phyloP scores from a whole-genome alignment of 1,139 yeast genomes.

The Pichia terricola region DNA sequence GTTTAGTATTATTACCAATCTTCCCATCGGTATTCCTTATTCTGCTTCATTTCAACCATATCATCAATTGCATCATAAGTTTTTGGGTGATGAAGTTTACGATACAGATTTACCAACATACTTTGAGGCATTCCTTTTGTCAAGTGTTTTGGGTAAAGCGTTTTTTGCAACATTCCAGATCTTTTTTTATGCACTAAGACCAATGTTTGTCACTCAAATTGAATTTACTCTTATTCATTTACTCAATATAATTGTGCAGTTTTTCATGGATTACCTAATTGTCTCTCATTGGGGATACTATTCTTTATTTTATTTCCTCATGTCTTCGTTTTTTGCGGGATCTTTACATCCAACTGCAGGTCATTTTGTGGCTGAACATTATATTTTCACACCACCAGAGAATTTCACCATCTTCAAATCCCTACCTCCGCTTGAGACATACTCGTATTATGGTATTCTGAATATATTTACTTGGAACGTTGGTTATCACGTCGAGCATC shows the following conservation, averaged over 20 bases:
- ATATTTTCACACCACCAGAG: constrained; percentile 56
- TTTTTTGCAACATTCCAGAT: constrained; percentile 88
- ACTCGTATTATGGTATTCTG: constrained; percentile 76
- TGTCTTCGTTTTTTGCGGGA: constrained; percentile 82
- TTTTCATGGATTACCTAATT: constrained; percentile 46
- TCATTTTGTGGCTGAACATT: constrained; percentile 91
- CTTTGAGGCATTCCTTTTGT: constrained; percentile 63
- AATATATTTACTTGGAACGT: constrained; percentile 82
- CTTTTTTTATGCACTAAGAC: constrained; percentile 80
- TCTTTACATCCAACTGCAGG: constrained; percentile 93
- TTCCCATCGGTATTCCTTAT: constrained; percentile 86
- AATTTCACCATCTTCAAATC: constrained; percentile 25
- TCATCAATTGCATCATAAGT: constrained; percentile 86
- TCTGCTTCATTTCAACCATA: constrained; percentile 88
- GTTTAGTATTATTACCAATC: constrained; percentile 66
- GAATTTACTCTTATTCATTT: constrained; percentile 69
- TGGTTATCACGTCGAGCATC: constrained; percentile 91
- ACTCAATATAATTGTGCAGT: constrained; percentile 55
- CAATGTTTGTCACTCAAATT: constrained; percentile 73
- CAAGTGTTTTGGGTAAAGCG: constrained; percentile 76
- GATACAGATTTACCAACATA: constrained; percentile 85
- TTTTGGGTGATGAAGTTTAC: constrained; percentile 72
- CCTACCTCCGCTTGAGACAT: constrained; percentile 64
- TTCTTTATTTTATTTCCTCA: constrained; percentile 54
- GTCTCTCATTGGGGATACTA: constrained; percentile 55